These are phyloP conservation scores for Cadophora malorum DNA, from an alignment of 2,329 filamentous ascomycete genomes.

Conservation along the genomic window DNA sequence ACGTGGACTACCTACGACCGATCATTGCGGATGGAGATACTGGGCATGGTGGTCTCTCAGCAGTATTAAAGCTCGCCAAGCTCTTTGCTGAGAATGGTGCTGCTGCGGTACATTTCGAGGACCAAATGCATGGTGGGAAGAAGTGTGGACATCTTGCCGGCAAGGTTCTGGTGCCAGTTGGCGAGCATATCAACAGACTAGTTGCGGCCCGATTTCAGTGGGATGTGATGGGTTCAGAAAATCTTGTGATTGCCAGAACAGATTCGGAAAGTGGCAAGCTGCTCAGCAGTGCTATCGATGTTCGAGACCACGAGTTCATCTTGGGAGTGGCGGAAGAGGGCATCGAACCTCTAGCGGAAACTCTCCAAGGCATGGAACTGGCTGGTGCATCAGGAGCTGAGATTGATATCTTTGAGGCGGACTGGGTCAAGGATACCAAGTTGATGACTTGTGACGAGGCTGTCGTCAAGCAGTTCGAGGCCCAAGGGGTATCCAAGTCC, in stretches of 20 bases:
- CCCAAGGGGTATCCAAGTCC: slow-evolving; percentile 67
- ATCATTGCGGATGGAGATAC: slow-evolving; percentile 98
- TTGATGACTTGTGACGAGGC: slow-evolving; percentile 94
- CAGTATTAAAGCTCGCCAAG: slow-evolving; percentile 95
- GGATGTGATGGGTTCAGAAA: slow-evolving; percentile 97
- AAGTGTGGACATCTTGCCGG: slow-evolving; percentile 97
- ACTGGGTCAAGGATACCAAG: slow-evolving; percentile 86
- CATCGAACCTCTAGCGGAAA: slow-evolving; percentile 84
- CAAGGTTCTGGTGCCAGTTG: slow-evolving; percentile 91
- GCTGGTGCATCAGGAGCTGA: slow-evolving; percentile 77
- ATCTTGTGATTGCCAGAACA: slow-evolving; percentile 91
- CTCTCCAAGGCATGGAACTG: slow-evolving; percentile 87
- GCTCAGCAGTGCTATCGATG: slow-evolving; percentile 88
- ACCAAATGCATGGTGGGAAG: slow-evolving; percentile 97
- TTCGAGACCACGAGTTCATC: slow-evolving; percentile 96
- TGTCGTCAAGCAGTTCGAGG: slow-evolving; percentile 74
- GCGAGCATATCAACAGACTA: slow-evolving; percentile 95
- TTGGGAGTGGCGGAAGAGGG: slow-evolving; percentile 79
- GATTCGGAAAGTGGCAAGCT: slow-evolving; percentile 94
- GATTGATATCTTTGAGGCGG: slow-evolving; percentile 84
- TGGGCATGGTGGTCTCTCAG: slow-evolving; percentile 89
- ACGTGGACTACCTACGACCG: slow-evolving; percentile 89
- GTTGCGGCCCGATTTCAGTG: slow-evolving; percentile 94
- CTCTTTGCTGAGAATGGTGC: slow-evolving; percentile 97
- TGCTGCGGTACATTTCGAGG: slow-evolving; percentile 95